A percentile compares a stretch with the other conserved stretches of the same genome.
Evolutionary conservation across 805 yeast genomes (phyloP).

Genomic region (Wickerhamiella musiphila): DNA sequence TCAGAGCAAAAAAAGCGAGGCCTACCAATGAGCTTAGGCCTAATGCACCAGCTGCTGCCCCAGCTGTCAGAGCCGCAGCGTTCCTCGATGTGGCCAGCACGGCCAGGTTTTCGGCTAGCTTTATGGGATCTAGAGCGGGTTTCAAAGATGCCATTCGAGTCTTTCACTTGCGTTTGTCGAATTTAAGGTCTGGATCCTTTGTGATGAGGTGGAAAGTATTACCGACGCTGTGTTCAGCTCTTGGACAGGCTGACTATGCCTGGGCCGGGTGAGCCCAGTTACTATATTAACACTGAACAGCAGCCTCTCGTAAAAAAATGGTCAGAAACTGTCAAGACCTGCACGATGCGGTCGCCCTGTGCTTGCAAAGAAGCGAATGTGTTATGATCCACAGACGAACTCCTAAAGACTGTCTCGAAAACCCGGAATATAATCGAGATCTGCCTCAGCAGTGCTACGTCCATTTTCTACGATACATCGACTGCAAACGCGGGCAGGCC

Average conservation of each 20-base stretch:
- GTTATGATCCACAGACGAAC: slow-evolving; percentile 78
- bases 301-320: too few relatives aligned
- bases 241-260: too few relatives aligned
- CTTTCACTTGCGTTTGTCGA: too few relatives aligned
- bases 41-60: slow-evolving; percentile 38
- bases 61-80: slow-evolving; percentile 32
- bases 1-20: slow-evolving; percentile 25
- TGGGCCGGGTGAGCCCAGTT: too few relatives aligned
- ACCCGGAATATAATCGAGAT: slow-evolving; percentile 58
- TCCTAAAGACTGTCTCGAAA: slow-evolving; percentile 71
- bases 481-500: slow-evolving; percentile 78
- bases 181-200: too few relatives aligned
- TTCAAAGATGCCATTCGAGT: too few relatives aligned
- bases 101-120: neutral
- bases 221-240: too few relatives aligned
- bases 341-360: slow-evolving; percentile 84
- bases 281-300: too few relatives aligned
- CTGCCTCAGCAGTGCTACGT: slow-evolving; percentile 80
- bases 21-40: slow-evolving; percentile 34
- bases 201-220: too few relatives aligned
- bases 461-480: slow-evolving; percentile 69
- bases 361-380: slow-evolving; percentile 92
- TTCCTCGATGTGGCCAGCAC: slow-evolving; percentile 19
- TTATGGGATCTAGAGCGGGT: too few relatives aligned
- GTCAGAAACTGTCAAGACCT: slow-evolving; percentile 73